Evolutionary conservation across 768 basidiomycete genomes (phyloP).

Genomic region (Basidioascus undulatus): DNA sequence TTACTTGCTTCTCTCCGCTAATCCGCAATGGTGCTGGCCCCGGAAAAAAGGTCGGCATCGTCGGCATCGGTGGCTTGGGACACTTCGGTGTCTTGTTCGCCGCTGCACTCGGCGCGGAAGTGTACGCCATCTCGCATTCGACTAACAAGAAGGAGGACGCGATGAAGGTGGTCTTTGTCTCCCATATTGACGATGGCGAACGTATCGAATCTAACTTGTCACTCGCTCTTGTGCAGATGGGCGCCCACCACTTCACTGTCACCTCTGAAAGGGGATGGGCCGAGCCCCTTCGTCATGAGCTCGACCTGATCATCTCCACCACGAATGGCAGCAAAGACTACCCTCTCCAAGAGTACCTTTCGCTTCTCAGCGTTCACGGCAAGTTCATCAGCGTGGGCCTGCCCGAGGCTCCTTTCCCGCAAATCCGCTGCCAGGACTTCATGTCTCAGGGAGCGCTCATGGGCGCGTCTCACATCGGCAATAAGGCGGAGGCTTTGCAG

Average conservation of each 20-base stretch:
- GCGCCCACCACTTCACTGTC: slow-evolving; percentile 30
- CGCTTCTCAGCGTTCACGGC: slow-evolving; percentile 29
- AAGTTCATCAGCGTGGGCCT: slow-evolving; percentile 34
- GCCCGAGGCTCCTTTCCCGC: slow-evolving; percentile 9
- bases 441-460: slow-evolving; percentile 12
- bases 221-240: slow-evolving; percentile 18
- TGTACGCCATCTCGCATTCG: slow-evolving; percentile 35
- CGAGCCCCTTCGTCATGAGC: slow-evolving; percentile 15
- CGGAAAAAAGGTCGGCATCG: slow-evolving; percentile 37
- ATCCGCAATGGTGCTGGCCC: slow-evolving; percentile 29
- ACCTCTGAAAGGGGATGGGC: slow-evolving; percentile 19
- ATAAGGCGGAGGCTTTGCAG: slow-evolving; percentile 30
- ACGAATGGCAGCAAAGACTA: slow-evolving; percentile 21
- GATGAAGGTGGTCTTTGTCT: slow-evolving; percentile 17
- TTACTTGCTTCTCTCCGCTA: slow-evolving; percentile 40
- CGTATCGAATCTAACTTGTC: neutral
- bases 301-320: slow-evolving; percentile 23
- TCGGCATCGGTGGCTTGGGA: slow-evolving; percentile 36
- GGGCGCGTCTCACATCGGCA: slow-evolving; percentile 26
- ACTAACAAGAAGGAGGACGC: slow-evolving; percentile 31
- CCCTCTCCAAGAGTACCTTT: slow-evolving; percentile 31
- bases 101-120: slow-evolving; percentile 32
- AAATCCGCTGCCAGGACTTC: neutral
- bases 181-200: neutral
- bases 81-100: slow-evolving; percentile 23